Evolutionary conservation across 73 alveolate species (phyloP).

Genomic region (Breviolum minutum): DNA sequence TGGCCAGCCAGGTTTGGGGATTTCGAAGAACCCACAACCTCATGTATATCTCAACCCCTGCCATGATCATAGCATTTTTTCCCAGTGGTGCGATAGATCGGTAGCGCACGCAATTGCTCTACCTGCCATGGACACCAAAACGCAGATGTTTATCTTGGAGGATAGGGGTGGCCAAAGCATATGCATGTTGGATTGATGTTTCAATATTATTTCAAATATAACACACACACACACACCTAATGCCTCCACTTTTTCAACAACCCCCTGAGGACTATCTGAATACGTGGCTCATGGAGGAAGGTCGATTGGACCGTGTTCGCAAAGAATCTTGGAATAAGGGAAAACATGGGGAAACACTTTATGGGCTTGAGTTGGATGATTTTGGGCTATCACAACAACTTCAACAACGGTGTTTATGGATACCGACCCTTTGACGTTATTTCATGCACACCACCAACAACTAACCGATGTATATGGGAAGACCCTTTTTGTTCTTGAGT

Average conservation of each 20-base stretch:
- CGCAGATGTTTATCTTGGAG: neutral
- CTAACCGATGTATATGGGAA: no score
- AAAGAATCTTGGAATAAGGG: neutral
- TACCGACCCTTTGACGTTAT: no score
- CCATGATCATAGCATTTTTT: neutral
- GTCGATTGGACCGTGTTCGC: neutral
- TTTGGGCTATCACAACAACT: no score
- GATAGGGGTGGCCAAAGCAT: neutral
- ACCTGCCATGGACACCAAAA: neutral
- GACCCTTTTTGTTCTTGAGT: neutral
- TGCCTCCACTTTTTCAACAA: neutral
- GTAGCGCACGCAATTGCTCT: neutral
- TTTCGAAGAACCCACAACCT: no score
- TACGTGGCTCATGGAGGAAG: neutral
- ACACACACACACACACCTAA: no score
- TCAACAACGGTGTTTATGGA: no score
- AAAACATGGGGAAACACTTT: no score
- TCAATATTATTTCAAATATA: no score
- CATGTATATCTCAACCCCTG: no score
- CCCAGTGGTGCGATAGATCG: neutral
- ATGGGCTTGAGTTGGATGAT: no score
- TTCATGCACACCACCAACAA: no score
- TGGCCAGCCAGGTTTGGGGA: no score
- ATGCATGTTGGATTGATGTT: neutral
- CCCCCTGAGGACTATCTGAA: slow-evolving; percentile 13